Evolutionary conservation across 176 grass and related monocot species (phyloP), one percentile per base, ranked within the genome.

Genomic region (Calamus simplicifolius): DNA sequence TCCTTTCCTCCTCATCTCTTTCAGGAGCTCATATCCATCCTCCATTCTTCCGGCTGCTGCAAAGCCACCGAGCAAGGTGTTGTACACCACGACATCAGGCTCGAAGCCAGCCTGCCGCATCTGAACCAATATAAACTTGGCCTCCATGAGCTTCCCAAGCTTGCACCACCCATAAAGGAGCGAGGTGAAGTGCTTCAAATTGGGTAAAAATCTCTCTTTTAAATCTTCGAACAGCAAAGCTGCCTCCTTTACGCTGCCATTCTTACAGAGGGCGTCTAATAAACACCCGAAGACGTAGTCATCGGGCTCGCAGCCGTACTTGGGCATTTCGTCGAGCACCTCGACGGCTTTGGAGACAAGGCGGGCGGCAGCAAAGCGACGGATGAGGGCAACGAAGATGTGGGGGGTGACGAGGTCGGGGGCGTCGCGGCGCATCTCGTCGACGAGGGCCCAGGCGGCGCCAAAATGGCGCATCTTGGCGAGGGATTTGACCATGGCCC

Each of bases 81-180:
- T 97, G 70, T 82, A 97, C 49, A 82, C 84, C 35, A 97, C 93
- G 13, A 78, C 67, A 67, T 97, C 87, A 28, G 88, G 84, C 61
- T 80, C 81, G 52, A 97, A 78, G 27, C 59, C 87, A 1, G 78
- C 65, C 54, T 80, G 50, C 51, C 79, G 82, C 81, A 91, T 91
- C 77, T 89, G 92, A 29, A 83, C 72, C 48, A 97, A 81, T 31
- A 97, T 81, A 73, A 79, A 69, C 66, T 91, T 97, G 62, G 92
- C 92, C 65, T 97, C 92, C 51, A 88, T 79, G 13, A 97, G 84
- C 70, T 91, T 97, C 25, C 84, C 87, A 18, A 78, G 75, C 68
- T 82, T 82, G 81, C 92, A 97, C 92, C 92, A 97, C 8, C 92
- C 92, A 51, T 91, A 91, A 6, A 97, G 80, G 28, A 97, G 67